These are phyloP conservation scores for Cercis canadensis DNA, from an alignment of 306 rosid species.

Conservation along the genomic window DNA sequence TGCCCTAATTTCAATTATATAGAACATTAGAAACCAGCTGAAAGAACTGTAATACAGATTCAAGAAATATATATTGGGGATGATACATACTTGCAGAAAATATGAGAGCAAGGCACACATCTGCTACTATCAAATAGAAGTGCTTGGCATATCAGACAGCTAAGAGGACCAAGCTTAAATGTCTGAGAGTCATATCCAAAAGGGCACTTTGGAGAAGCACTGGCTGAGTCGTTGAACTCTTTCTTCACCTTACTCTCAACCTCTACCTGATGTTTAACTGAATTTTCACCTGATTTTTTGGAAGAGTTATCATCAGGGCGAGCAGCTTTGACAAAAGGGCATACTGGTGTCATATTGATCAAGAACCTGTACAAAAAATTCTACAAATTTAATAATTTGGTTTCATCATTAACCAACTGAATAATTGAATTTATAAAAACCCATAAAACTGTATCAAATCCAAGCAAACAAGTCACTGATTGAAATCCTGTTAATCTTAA, in stretches of 20 bases:
- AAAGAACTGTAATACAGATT: conserved; percentile 21
- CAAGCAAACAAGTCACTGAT: conserved; percentile 2
- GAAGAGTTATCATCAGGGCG: conserved; percentile 72
- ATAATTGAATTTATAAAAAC: conserved; percentile 12
- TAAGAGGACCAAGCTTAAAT: conserved; percentile 92
- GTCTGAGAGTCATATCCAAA: conserved; percentile 82
- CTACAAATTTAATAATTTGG: background rate
- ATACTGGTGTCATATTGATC: conserved; percentile 76
- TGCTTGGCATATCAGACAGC: conserved; percentile 82
- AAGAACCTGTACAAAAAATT: conserved; percentile 41
- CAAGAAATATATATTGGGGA: conserved; percentile 8
- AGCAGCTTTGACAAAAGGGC: conserved; percentile 89
- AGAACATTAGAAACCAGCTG: conserved; percentile 27
- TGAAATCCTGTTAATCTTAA: conserved; percentile 12
- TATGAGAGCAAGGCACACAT: conserved; percentile 85
- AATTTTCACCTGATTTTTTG: conserved; percentile 49
- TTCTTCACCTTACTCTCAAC: conserved; percentile 52
- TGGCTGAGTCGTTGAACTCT: conserved; percentile 40
- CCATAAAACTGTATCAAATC: background rate
- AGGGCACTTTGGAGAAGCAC: conserved; percentile 72
- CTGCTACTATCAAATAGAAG: conserved; percentile 60
- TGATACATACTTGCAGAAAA: conserved; percentile 73
- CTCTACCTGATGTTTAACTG: conserved; percentile 48
- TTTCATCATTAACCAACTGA: background rate
- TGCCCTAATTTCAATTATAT: conserved; percentile 51